Evolutionary conservation across 2,329 filamentous ascomycete species (phyloP).

Genomic region (Pseudogymnoascus sp.): DNA sequence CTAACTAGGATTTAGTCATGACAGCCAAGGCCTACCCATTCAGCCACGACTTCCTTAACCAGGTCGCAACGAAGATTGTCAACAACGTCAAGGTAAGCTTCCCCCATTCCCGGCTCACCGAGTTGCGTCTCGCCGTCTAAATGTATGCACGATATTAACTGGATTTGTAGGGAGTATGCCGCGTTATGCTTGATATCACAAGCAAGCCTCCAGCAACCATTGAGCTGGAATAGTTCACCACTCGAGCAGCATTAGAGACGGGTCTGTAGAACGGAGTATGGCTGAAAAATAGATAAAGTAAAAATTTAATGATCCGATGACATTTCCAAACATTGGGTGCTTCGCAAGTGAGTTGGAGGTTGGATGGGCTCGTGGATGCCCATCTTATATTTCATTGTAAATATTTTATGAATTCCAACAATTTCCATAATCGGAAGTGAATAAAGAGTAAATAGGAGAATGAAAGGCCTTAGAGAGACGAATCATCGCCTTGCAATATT

Average conservation of each 20-base stretch:
- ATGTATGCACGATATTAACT: slow-evolving; percentile 8
- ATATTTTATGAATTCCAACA: not conserved
- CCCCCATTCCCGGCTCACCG: not conserved
- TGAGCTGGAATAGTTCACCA: slow-evolving; percentile 55
- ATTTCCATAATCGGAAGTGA: not conserved
- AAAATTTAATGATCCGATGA: slow-evolving; percentile 3
- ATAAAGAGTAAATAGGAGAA: not conserved
- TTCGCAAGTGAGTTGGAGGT: not conserved
- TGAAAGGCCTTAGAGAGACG: not conserved
- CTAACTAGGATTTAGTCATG: slow-evolving; percentile 45
- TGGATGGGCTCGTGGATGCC: not conserved
- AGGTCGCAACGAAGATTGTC: slow-evolving; percentile 59
- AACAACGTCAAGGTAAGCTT: slow-evolving; percentile 55
- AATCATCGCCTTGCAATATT: not conserved
- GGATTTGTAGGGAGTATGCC: slow-evolving; percentile 48
- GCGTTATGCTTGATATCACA: slow-evolving; percentile 60
- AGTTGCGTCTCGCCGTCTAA: not conserved
- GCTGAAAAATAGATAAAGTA: slow-evolving; percentile 9
- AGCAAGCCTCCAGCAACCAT: slow-evolving; percentile 52
- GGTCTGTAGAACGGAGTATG: slow-evolving; percentile 13
- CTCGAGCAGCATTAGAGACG: not conserved
- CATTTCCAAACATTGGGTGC: not conserved
- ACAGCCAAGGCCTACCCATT: slow-evolving; percentile 37
- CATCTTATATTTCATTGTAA: not conserved
- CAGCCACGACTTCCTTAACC: slow-evolving; percentile 55